These are phyloP conservation scores for Escovopsis sp. DNA, from an alignment of 2,329 filamentous ascomycete species.

Conservation along the genomic window DNA sequence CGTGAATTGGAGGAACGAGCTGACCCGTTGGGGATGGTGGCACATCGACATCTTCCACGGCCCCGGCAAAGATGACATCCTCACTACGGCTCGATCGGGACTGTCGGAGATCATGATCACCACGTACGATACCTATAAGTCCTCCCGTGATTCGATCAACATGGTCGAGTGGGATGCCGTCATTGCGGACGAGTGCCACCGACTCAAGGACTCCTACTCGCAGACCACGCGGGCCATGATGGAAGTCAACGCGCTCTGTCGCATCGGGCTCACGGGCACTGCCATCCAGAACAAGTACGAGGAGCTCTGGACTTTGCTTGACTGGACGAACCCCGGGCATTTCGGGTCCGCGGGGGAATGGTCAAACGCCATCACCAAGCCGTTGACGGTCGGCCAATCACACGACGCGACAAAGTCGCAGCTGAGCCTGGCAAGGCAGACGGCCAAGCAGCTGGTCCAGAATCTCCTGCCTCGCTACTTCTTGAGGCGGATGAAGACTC, in stretches of 20 bases:
- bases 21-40: slow-evolving; percentile 94
- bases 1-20: slow-evolving; percentile 78
- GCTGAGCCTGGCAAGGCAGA: slow-evolving; percentile 65
- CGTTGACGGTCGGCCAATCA: slow-evolving; percentile 75
- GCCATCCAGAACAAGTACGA: slow-evolving; percentile 98
- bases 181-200: slow-evolving; percentile 86
- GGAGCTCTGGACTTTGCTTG: slow-evolving; percentile 87
- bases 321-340: slow-evolving; percentile 84
- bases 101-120: slow-evolving; percentile 84
- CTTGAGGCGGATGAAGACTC: slow-evolving; percentile 76
- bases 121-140: slow-evolving; percentile 82
- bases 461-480: slow-evolving; percentile 86
- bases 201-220: slow-evolving; percentile 65
- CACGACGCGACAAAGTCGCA: slow-evolving; percentile 79
- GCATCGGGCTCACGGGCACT: slow-evolving; percentile 86
- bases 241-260: slow-evolving; percentile 76
- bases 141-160: slow-evolving; percentile 60
- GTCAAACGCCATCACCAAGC: slow-evolving; percentile 62
- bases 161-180: slow-evolving; percentile 85
- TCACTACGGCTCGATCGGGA: slow-evolving; percentile 60
- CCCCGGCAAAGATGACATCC: slow-evolving; percentile 46
- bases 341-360: slow-evolving; percentile 54
- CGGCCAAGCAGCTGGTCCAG: slow-evolving; percentile 69
- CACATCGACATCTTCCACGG: slow-evolving; percentile 73
- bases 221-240: slow-evolving; percentile 78